These are phyloP conservation scores for Didymella pomorum DNA, from an alignment of 2,329 filamentous ascomycete genomes.

Conservation along the genomic window DNA sequence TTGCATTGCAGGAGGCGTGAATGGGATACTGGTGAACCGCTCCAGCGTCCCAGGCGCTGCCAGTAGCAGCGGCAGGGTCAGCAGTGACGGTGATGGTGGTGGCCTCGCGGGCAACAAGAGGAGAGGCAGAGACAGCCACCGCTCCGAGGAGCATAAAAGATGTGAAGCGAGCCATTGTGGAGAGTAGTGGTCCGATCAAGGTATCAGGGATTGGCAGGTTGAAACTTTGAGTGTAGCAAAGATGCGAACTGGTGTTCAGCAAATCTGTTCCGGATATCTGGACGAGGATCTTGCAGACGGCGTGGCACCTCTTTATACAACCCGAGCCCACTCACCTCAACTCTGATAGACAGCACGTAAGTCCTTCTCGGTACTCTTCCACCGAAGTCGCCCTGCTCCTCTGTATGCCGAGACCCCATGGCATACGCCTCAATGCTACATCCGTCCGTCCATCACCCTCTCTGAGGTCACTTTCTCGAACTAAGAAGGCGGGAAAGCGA, in stretches of 20 bases:
- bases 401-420: conserved; percentile 23
- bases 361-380: conserved; percentile 29
- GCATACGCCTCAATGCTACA: conserved; percentile 27
- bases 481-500: conserved; percentile 18
- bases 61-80: conserved; percentile 20
- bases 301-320: conserved; percentile 33
- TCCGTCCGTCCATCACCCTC: conserved; percentile 14
- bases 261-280: conserved; percentile 30
- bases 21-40: conserved; percentile 59
- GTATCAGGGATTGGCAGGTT: conserved; percentile 7
- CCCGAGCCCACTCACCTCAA: not conserved
- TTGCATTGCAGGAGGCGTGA: conserved; percentile 72
- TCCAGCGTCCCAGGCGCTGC: conserved; percentile 48
- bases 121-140: conserved; percentile 39
- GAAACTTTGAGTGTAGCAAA: conserved; percentile 13
- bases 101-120: conserved; percentile 32
- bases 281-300: conserved; percentile 27
- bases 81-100: conserved; percentile 36
- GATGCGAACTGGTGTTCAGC: conserved; percentile 30
- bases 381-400: conserved; percentile 22
- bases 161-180: conserved; percentile 36
- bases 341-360: not conserved
- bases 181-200: conserved; percentile 3
- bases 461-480: conserved; percentile 21
- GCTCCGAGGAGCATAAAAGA: conserved; percentile 39